Conservation (phyloP, 2,329 filamentous ascomycete species). For the Neopestalotiopsis clavispora region DNA sequence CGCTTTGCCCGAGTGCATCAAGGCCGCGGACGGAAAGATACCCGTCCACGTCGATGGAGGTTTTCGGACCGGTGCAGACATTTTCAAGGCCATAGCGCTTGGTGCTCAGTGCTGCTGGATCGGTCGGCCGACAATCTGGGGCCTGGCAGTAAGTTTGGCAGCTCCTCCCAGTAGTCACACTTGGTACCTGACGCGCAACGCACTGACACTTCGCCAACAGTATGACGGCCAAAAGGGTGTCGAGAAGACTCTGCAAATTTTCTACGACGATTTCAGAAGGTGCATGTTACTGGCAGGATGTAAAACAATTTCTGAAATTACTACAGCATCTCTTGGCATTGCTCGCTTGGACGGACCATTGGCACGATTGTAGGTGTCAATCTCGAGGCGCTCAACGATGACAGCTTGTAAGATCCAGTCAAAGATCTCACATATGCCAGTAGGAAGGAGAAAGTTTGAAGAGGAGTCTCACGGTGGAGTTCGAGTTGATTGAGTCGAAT, state of each 20-base stretch:
- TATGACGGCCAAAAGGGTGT: not conserved
- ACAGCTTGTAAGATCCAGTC: no score
- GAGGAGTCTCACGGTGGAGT: no score
- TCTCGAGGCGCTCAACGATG: no score
- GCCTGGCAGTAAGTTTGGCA: constrained; percentile 12
- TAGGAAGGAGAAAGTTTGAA: no score
- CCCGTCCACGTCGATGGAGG: constrained; percentile 35
- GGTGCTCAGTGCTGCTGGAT: constrained; percentile 25
- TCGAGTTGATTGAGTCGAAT: no score
- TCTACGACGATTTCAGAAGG: constrained; percentile 1
- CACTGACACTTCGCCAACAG: not conserved
- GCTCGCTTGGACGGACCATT: not conserved
- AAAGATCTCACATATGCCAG: no score
- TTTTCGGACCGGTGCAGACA: constrained; percentile 18
- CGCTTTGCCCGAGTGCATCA: constrained; percentile 47
- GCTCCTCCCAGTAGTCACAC: not conserved
- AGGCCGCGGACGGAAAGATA: constrained; percentile 50
- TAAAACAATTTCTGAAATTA: not conserved
- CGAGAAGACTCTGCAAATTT: not conserved
- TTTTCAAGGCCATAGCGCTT: constrained; percentile 27
- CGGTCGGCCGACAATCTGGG: constrained; percentile 23
- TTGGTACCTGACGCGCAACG: not conserved
- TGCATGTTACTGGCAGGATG: constrained; percentile 6
- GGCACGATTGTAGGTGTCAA: not conserved
- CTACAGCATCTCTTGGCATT: not conserved